phyloP scores from a whole-genome alignment of 2,329 filamentous ascomycete species.

The Mycocentrospora acerina region DNA sequence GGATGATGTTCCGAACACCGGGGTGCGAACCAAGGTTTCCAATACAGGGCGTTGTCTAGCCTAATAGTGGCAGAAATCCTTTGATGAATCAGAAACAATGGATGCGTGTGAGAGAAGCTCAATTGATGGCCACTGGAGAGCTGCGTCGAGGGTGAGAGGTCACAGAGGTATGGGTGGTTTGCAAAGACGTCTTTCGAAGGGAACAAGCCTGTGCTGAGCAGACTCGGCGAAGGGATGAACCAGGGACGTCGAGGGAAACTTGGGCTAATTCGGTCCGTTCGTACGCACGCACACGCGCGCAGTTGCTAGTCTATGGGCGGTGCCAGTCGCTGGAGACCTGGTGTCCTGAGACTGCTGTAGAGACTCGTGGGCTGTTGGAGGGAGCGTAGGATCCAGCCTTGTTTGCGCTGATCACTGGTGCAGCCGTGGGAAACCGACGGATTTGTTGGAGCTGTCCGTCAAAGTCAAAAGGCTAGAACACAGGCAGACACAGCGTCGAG shows the following conservation, averaged over 20 bases:
- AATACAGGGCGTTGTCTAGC: slow-evolving; percentile 8
- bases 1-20: slow-evolving; percentile 12
- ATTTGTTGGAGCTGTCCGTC: slow-evolving; percentile 16
- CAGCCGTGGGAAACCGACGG: slow-evolving; percentile 4
- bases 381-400: slow-evolving; percentile 1
- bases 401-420: slow-evolving; percentile 2
- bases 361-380: slow-evolving; percentile 9
- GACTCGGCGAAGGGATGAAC: slow-evolving; percentile 6
- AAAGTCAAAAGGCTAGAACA: slow-evolving; percentile 28
- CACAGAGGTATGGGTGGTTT: slow-evolving; percentile 10
- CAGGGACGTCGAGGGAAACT: slow-evolving; percentile 10
- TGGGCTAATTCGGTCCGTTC: slow-evolving; percentile 14
- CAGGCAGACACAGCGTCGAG: slow-evolving; percentile 31
- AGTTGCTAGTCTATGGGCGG: slow-evolving; percentile 14
- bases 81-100: slow-evolving; percentile 6
- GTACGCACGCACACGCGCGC: slow-evolving; percentile 11
- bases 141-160: slow-evolving; percentile 6
- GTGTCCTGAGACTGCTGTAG: slow-evolving; percentile 5
- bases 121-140: slow-evolving; percentile 16
- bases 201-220: slow-evolving; percentile 10
- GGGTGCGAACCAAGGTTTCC: slow-evolving; percentile 13
- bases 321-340: slow-evolving; percentile 14
- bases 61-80: slow-evolving; percentile 7
- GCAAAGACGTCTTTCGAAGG: slow-evolving; percentile 9
- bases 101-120: slow-evolving; percentile 2